phyloP scores from a whole-genome alignment of 768 basidiomycete species.

The Gymnopilus dilepis region DNA sequence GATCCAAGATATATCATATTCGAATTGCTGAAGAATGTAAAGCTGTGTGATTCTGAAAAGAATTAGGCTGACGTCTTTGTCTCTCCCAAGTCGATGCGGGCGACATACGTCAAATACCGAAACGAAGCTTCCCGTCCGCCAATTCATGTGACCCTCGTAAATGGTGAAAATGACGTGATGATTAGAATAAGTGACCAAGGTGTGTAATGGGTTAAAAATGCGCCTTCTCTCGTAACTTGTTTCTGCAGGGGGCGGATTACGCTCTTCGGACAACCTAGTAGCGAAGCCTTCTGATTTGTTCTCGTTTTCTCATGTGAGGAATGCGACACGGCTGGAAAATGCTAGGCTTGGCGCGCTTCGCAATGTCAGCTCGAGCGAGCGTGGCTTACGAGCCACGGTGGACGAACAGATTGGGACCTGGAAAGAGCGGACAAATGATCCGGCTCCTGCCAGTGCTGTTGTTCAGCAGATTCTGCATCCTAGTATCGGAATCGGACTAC shows the following conservation, averaged over 20 bases:
- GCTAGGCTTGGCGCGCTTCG: slow-evolving; percentile 73
- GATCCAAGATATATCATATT: slow-evolving; percentile 77
- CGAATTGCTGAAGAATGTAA: slow-evolving; percentile 87
- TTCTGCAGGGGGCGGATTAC: slow-evolving; percentile 72
- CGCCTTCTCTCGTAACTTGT: slow-evolving; percentile 16
- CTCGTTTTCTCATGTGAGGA: slow-evolving; percentile 87
- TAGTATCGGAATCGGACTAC: slow-evolving; percentile 80
- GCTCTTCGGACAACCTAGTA: slow-evolving; percentile 50
- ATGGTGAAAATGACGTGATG: slow-evolving; percentile 72
- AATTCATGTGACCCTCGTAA: slow-evolving; percentile 77
- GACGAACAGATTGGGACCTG: slow-evolving; percentile 72
- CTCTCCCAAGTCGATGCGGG: slow-evolving; percentile 66
- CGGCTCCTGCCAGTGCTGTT: slow-evolving; percentile 44
- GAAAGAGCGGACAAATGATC: slow-evolving; percentile 32
- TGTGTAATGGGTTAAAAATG: slow-evolving; percentile 26
- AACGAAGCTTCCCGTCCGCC: slow-evolving; percentile 53
- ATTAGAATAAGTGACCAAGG: slow-evolving; percentile 94
- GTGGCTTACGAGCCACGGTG: slow-evolving; percentile 78
- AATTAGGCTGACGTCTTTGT: neutral
- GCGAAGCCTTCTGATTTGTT: slow-evolving; percentile 78
- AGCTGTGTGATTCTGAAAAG: slow-evolving; percentile 27
- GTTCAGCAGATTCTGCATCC: slow-evolving; percentile 56
- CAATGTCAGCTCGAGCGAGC: slow-evolving; percentile 59
- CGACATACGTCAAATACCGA: slow-evolving; percentile 60
- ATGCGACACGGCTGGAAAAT: slow-evolving; percentile 69